phyloP scores from a whole-genome alignment of 371 early-diverging fungal species.

The Dinochytrium kinnereticum region DNA sequence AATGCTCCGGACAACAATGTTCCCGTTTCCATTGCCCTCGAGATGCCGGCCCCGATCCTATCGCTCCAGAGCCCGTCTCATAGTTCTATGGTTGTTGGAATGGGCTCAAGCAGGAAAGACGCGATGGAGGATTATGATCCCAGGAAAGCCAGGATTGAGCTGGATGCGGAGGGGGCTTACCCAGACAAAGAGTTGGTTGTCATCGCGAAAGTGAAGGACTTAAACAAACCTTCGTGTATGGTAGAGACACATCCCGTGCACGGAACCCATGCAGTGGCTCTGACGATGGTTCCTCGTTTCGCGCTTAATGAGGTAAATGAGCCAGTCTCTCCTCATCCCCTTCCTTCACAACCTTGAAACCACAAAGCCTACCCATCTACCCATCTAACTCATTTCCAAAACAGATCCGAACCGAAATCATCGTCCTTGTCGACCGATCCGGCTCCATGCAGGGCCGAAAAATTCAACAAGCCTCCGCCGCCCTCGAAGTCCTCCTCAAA shows the following conservation, averaged over 20 bases:
- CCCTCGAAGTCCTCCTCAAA: constrained; percentile 43
- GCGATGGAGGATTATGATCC: background rate
- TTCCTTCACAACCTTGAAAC: no score
- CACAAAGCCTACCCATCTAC: no score
- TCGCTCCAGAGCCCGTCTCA: constrained; percentile 30
- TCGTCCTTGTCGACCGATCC: constrained; percentile 56
- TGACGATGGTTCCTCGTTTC: constrained; percentile 55
- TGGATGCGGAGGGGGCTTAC: constrained; percentile 3
- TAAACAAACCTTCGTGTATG: constrained; percentile 43
- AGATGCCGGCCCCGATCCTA: constrained; percentile 24
- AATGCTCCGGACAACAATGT: background rate
- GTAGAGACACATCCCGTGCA: constrained; percentile 47
- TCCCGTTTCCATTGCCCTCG: constrained; percentile 12
- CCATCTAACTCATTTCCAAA: no score
- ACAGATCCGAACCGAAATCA: constrained; percentile 49
- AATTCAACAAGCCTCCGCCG: constrained; percentile 28
- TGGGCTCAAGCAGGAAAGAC: no score
- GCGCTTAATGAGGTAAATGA: constrained; percentile 36
- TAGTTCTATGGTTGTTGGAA: constrained; percentile 23
- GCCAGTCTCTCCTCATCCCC: no score
- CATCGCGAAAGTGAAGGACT: constrained; percentile 35
- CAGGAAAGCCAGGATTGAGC: background rate
- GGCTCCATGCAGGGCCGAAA: constrained; percentile 35
- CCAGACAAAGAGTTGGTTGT: constrained; percentile 38
- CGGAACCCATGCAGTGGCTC: constrained; percentile 43